Percentiles rank a stretch among this genome's conserved stretches.
These are phyloP conservation scores for Alternaria arbusti DNA, from an alignment of 2,329 filamentous ascomycete genomes.

Conservation along the genomic window DNA sequence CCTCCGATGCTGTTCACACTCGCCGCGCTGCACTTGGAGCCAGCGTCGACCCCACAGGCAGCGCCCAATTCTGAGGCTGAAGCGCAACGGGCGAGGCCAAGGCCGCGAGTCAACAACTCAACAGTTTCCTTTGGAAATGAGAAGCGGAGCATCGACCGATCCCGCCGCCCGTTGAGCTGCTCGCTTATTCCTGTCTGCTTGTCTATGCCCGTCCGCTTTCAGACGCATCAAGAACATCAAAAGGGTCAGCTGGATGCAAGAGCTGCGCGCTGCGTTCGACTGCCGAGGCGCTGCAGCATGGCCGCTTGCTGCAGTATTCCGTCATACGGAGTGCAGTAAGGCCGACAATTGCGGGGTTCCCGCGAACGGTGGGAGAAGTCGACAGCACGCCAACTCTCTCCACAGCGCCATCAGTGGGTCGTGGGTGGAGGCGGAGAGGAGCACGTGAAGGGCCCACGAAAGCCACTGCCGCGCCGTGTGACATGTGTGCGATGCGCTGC, in stretches of 20 bases:
- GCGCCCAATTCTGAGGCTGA: constrained; percentile 11
- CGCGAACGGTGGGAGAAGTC: constrained; percentile 15
- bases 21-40: background rate
- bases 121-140: constrained; percentile 32
- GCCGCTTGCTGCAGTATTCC: constrained; percentile 18
- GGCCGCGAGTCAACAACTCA: constrained; percentile 34
- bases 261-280: background rate
- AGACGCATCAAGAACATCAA: background rate
- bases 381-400: constrained; percentile 17
- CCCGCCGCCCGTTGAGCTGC: constrained; percentile 10
- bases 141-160: constrained; percentile 26
- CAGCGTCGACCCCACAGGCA: background rate
- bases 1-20: background rate
- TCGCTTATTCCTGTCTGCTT: constrained; percentile 4
- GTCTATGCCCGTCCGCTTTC: constrained; percentile 1
- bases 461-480: constrained; percentile 4
- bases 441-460: constrained; percentile 10
- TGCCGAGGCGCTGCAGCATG: constrained; percentile 14
- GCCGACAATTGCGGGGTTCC: constrained; percentile 26
- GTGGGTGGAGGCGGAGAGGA: constrained; percentile 13
- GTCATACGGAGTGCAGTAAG: constrained; percentile 13
- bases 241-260: background rate
- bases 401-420: constrained; percentile 15
- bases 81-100: constrained; percentile 24
- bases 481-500: constrained; percentile 1